A percentile compares a stretch with the other conserved stretches of the same genome.
phyloP scores from a whole-genome alignment of 2,329 filamentous ascomycete species.

The Neofusicoccum ribis region DNA sequence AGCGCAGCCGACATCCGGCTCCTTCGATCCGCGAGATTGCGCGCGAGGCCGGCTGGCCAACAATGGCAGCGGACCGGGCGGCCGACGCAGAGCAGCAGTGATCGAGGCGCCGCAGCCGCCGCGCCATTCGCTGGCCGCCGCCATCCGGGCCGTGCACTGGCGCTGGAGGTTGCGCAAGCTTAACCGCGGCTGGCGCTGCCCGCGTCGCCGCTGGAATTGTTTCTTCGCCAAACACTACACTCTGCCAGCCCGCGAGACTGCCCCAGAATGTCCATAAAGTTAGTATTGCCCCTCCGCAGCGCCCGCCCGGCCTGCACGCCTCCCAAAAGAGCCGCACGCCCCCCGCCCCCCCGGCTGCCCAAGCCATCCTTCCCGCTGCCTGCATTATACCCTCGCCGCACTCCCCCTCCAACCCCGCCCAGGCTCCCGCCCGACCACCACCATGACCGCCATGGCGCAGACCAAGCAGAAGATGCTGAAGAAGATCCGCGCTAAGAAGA shows the following conservation, averaged over 20 bases:
- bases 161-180: not conserved
- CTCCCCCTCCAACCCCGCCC: not conserved
- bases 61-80: not conserved
- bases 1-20: not conserved
- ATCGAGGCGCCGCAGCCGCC: constrained; percentile 2
- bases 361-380: constrained; percentile 22
- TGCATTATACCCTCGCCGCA: not conserved
- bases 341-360: constrained; percentile 8
- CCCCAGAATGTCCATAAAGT: constrained; percentile 43
- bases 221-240: not conserved
- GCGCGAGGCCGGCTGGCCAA: not conserved
- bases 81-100: not conserved
- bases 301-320: constrained; percentile 2
- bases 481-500: constrained; percentile 21
- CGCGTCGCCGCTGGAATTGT: constrained; percentile 12
- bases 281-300: constrained; percentile 26
- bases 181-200: constrained; percentile 15
- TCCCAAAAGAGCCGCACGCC: not conserved
- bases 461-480: constrained; percentile 29
- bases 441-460: not conserved
- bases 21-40: not conserved
- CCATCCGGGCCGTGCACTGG: not conserved
- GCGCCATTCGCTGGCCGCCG: not conserved
- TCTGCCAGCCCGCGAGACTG: constrained; percentile 11
- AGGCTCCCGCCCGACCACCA: not conserved